These are phyloP conservation scores for Alternaria viburni DNA, from an alignment of 2,329 filamentous ascomycete genomes.

Conservation along the genomic window DNA sequence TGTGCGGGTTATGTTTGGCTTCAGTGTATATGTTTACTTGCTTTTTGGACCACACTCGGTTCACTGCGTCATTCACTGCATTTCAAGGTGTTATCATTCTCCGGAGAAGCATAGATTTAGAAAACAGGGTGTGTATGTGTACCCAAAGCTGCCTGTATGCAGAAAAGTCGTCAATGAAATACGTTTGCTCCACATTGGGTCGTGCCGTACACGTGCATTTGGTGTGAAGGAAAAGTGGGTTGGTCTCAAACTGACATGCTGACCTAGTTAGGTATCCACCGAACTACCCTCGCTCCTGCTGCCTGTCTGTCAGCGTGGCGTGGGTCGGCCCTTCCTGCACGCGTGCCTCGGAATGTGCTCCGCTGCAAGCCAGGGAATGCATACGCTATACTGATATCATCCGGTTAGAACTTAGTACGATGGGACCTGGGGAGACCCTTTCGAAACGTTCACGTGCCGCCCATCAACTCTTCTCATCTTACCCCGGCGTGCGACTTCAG, in stretches of 20 bases:
- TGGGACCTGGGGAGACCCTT: not conserved
- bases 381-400: not conserved
- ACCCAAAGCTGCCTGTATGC: not conserved
- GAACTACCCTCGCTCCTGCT: not conserved
- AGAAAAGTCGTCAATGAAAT: slow-evolving; percentile 3
- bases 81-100: slow-evolving; percentile 1
- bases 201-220: not conserved
- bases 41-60: not conserved
- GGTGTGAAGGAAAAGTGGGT: not conserved
- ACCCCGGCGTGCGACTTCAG: not conserved
- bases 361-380: not conserved
- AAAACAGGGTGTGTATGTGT: not conserved
- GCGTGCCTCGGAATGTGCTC: not conserved
- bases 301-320: not conserved
- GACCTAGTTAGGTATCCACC: not conserved
- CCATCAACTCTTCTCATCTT: not conserved
- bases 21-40: slow-evolving; percentile 26
- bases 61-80: slow-evolving; percentile 1
- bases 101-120: not conserved
- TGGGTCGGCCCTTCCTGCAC: slow-evolving; percentile 1
- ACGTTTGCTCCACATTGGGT: not conserved
- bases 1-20: slow-evolving; percentile 15
- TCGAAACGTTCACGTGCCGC: not conserved
- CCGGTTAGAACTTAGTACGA: not conserved
- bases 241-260: not conserved